Base-by-base conservation (phyloP, 1,139 yeast genomes). In the Komagataea norvegica region DNA sequence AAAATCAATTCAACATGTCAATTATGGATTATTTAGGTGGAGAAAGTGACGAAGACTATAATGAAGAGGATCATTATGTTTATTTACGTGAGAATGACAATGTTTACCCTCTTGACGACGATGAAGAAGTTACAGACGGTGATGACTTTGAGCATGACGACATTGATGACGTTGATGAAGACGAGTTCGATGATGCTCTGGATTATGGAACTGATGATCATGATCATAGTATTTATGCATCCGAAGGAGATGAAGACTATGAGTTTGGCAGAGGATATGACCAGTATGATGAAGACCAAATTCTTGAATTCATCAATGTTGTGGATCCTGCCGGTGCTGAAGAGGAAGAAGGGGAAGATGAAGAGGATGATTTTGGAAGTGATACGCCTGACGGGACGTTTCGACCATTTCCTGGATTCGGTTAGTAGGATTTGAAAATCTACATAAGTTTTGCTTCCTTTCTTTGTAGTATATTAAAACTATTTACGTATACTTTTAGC, bases 401-500 rank as follows among this genome's bases (percentile, higher is more conserved):
- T n/a, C n/a, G n/a, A n/a, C n/a, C n/a, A n/a, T n/a, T n/a, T n/a
- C n/a, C n/a, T n/a, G n/a, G n/a, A n/a, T 25, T 25, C 6, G n/a
- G 25, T 23, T 23, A 8, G 14, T 11, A 23, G 6, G 8, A 6
- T 23, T 23, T 23, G 25, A 23, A 11, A 6, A 23, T 23, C n/a
- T 25, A 14, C 13, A 13, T 14, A 5, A 25, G 13, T n/a, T 8
- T 19, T 13, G 31, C 5, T 8, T 13, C 14, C 34, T 14, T 13
- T 15, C 8, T 26, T 20, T 8, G n/a, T 19, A 7, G n/a, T n/a
- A n/a, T n/a, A 13, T 16, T 8, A 16, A 26, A 37, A 37, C 40
- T 37, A 37, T 37, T 37, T 37, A 37, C 40, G 36, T 37, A 18
- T 37, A 37, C 33, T 37, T 32, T 28, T 17, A 21, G 25, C n/a